Conservation (phyloP, 257 asterid species). For the Catharanthus roseus region DNA sequence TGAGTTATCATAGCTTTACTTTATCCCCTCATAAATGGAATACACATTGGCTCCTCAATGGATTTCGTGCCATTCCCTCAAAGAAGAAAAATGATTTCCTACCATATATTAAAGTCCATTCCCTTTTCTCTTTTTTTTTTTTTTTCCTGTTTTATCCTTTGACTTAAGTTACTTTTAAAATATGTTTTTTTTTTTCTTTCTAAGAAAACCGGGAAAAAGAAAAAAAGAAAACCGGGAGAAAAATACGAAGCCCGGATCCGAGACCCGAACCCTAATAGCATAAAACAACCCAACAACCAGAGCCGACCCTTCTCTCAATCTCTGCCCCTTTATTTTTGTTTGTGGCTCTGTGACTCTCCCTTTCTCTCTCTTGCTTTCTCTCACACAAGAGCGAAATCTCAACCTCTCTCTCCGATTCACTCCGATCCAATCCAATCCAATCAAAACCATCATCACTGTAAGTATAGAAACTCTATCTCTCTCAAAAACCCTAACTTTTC, state of each 20-base stretch:
- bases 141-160: not conserved
- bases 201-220: too few relatives aligned
- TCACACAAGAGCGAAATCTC: constrained; percentile 22
- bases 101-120: not conserved
- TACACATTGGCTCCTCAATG: too few relatives aligned
- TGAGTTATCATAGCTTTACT: too few relatives aligned
- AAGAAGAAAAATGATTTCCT: too few relatives aligned
- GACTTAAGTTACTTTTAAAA: not conserved
- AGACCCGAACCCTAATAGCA: not conserved
- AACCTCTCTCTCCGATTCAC: constrained; percentile 33
- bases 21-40: too few relatives aligned
- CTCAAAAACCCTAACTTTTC: constrained; percentile 18
- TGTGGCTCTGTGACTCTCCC: constrained; percentile 39
- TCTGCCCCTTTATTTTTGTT: constrained; percentile 26
- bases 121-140: not conserved
- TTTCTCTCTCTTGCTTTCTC: constrained; percentile 18
- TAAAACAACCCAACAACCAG: constrained; percentile 28
- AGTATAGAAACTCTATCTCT: constrained; percentile 15
- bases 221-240: not conserved
- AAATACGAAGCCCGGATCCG: not conserved
- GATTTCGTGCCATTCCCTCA: too few relatives aligned
- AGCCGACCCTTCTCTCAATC: constrained; percentile 27
- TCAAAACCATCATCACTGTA: constrained; percentile 36
- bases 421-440: constrained; percentile 42
- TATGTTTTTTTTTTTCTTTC: not conserved